A percentile compares a stretch with the other conserved stretches of the same genome.
These are phyloP conservation scores for Nitzschia palea DNA, from an alignment of 108 stramenopile genomes.

Conservation along the genomic window DNA sequence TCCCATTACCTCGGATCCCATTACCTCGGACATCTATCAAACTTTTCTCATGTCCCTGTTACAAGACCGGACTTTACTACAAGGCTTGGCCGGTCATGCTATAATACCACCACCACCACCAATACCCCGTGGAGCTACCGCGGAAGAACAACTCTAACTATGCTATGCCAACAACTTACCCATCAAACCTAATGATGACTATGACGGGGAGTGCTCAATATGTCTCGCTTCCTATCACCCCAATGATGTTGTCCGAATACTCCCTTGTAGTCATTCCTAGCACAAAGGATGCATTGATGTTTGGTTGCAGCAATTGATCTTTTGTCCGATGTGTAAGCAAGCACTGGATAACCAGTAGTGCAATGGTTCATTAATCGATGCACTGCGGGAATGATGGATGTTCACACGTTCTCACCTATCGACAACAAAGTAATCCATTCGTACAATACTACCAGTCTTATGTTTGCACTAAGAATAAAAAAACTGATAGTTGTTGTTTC, in stretches of 20 bases:
- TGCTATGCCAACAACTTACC: conserved; percentile 8
- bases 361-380: no score
- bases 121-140: not conserved
- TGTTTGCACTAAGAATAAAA: no score
- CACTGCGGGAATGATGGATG: no score
- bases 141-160: conserved; percentile 19
- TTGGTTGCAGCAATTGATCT: conserved; percentile 24
- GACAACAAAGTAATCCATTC: no score
- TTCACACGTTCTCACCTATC: no score
- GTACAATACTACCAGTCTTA: no score
- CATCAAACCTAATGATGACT: not conserved
- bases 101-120: no score
- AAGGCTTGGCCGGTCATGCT: conserved; percentile 9
- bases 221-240: conserved; percentile 13
- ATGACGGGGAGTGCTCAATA: conserved; percentile 19
- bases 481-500: no score
- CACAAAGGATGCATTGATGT: conserved; percentile 28
- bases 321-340: conserved; percentile 30
- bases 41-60: conserved; percentile 4
- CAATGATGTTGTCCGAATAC: conserved; percentile 1
- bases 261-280: conserved; percentile 23
- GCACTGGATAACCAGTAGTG: no score
- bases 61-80: conserved; percentile 14
- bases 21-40: conserved; percentile 19
- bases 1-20: conserved; percentile 7